Evolutionary conservation across 331 rosid species (phyloP), one percentile per base, ranked within the genome.

Genomic region (Quercus tomentella): DNA sequence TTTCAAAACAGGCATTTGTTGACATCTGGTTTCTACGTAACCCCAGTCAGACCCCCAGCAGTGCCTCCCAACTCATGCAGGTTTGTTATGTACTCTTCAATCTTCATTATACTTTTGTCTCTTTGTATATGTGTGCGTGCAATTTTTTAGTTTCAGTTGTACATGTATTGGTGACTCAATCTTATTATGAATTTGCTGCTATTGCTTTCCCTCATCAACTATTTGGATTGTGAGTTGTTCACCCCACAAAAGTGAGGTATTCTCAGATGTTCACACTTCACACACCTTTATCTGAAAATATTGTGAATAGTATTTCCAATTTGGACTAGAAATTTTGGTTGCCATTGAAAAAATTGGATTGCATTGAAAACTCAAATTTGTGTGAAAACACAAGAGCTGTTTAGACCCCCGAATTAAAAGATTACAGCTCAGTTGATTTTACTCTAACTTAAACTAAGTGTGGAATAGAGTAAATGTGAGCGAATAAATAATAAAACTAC

Each of bases 1-100:
- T 86, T 72, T 18, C 77, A 76, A 73, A 81, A 57, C 93, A 95
- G 99, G 86, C 80, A 91, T 28, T 84, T 93, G 88, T 75, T 95
- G 86, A 89, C 89, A 86, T 88, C 98, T 65, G 98, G 99, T 78
- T 93, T 95, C 80, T 98, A 93, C 18, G 97, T 95, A 79, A 91
- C 94, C 37, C 97, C 99, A 66, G 93, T 95, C 78, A 86, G 97
- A 81, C 99, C 99, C 57, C 99, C 98, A 62, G 90, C 98, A 1
- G 99, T 95, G 87, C 93, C 99, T 54, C 94, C 96, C 54, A 93
- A 91, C 88, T 91, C 96, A 11, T 93, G 99, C 99, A 91, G 99
- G 99, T 95, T 80, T 66, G 76, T 78, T 22, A n/a, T 35, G 14
- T 30, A 54, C 15, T 62, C 66, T 54, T 75, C 10, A 22, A 30